Conservation (phyloP, 129 eudicot genomes). For the Saposhnikovia divaricata region DNA sequence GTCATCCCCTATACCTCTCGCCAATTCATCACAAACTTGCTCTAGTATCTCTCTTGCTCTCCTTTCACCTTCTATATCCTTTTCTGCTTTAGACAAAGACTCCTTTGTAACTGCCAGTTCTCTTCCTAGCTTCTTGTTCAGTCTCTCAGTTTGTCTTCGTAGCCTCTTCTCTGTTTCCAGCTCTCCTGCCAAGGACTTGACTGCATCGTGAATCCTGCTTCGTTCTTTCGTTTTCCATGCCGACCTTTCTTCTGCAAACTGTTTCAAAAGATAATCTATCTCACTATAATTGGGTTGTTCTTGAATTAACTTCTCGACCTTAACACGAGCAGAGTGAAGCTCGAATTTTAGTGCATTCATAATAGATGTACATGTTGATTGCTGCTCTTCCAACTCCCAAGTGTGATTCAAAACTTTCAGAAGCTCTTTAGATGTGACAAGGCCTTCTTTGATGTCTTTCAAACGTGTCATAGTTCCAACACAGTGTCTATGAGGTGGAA, state of each 20-base stretch:
- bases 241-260: constrained; percentile 38
- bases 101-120: constrained; percentile 56
- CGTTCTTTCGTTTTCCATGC: constrained; percentile 52
- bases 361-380: constrained; percentile 48
- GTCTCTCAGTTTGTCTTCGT: constrained; percentile 61
- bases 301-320: constrained; percentile 51
- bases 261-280: constrained; percentile 24
- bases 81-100: constrained; percentile 28
- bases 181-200: constrained; percentile 44
- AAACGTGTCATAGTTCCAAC: constrained; percentile 28
- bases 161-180: constrained; percentile 59
- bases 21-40: constrained; percentile 74
- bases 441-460: constrained; percentile 53
- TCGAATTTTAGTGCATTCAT: constrained; percentile 61
- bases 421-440: constrained; percentile 56
- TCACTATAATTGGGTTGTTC: constrained; percentile 33
- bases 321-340: constrained; percentile 55
- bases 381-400: constrained; percentile 37
- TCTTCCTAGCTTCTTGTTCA: constrained; percentile 73
- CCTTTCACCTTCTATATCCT: constrained; percentile 52
- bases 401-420: constrained; percentile 54
- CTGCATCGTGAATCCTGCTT: constrained; percentile 46
- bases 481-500: constrained; percentile 17
- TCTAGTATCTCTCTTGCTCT: constrained; percentile 66
- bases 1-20: constrained; percentile 51